Evolutionary conservation across 2,329 filamentous ascomycete species (phyloP), one percentile per base, ranked within the genome.

Genomic region (Phialophora verrucosa): DNA sequence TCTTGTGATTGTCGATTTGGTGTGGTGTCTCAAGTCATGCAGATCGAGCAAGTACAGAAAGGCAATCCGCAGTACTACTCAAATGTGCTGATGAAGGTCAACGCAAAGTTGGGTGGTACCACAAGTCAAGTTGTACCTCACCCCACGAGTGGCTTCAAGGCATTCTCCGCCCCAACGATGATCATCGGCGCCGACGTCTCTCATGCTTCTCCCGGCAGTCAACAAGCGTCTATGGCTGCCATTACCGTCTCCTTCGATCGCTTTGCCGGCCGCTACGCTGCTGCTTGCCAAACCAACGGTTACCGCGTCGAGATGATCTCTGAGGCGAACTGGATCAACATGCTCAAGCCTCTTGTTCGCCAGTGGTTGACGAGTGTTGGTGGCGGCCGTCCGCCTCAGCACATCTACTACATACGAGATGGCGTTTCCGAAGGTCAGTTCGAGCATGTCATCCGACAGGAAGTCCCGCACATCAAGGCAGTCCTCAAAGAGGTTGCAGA

Each of bases 51-150:
- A 66, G 91, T 94, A 0, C 73, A 80, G 44, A 90, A 90, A 75
- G 87, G 86, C 17, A 87, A 90, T 25, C 84, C 85, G 0, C 95
- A 99, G 74, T 98, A 98, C 78, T 90, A 91, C 74, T 95, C 91
- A 0, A 99, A 99, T 69, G 92, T 99, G 0, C 86, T 88, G 70
- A 95, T 99, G 92, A 99, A 99, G 81, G 88, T 99, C 71, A 98
- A 99, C 73, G 91, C 92, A 3, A 99, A 99, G 81, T 85, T 99
- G 2, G 95, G 95, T 14, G 95, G 95, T 5, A 85, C 87, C 0
- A 97, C 92, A 0, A 88, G 80, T 67, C 78, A 82, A 59, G 83
- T 81, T 2, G 73, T 83, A n/a, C 75, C 79, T 2, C 76, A 75
- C 32, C 71, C 73, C 12, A 63, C 72, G 0, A 73, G 65, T 20